Conservation (phyloP, 306 rosid species). For the Pterocarpus macrocarpus region DNA sequence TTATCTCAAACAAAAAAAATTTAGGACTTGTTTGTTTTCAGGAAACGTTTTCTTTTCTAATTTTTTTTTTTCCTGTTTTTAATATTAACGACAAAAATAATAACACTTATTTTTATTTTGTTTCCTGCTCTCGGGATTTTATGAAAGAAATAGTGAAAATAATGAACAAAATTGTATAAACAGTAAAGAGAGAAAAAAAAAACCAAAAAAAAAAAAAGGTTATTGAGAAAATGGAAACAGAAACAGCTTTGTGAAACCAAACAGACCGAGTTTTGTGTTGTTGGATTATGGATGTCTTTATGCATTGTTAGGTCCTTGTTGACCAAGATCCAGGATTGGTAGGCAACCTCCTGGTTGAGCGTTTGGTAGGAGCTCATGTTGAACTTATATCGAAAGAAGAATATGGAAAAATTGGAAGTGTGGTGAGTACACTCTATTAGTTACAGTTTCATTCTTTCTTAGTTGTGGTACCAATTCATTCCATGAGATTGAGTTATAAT, state of each 20-base stretch:
- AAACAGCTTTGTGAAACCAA: background rate
- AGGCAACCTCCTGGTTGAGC: slow-evolving; percentile 92
- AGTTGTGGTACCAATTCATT: background rate
- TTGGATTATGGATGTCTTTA: background rate
- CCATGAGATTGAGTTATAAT: background rate
- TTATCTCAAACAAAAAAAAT: background rate
- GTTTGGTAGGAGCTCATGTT: slow-evolving; percentile 85
- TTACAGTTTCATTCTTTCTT: background rate
- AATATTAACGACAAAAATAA: no score
- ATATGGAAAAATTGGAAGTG: slow-evolving; percentile 76
- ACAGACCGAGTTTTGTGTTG: background rate
- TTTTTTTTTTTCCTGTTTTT: background rate
- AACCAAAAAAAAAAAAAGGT: no score
- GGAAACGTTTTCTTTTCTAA: no score
- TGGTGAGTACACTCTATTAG: slow-evolving; percentile 56
- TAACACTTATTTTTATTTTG: background rate
- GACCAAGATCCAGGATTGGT: slow-evolving; percentile 87
- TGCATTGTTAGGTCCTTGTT: slow-evolving; percentile 55
- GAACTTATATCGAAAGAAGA: slow-evolving; percentile 86
- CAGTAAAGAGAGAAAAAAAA: no score
- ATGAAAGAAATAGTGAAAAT: background rate
- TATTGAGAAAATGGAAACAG: background rate
- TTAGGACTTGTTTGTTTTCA: background rate
- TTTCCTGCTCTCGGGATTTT: background rate
- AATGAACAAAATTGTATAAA: no score